phyloP scores from a whole-genome alignment of 2,329 filamentous ascomycete genomes.

The Microcyclosporella mali region DNA sequence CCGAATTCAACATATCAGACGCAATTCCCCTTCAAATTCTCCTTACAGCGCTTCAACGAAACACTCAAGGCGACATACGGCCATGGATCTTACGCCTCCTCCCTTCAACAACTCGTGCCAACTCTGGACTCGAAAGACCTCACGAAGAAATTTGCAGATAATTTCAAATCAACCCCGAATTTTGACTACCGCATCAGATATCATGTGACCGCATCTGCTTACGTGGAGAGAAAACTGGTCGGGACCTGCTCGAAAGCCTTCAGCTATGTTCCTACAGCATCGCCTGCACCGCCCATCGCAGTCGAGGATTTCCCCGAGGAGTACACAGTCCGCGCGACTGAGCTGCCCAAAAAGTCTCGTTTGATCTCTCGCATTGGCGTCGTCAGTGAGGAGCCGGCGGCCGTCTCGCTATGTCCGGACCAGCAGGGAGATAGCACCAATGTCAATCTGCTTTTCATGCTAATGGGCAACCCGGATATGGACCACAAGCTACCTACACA shows the following conservation, averaged over 20 bases:
- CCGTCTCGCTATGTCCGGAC: conserved; percentile 1
- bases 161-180: conserved; percentile 8
- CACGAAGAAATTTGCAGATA: conserved; percentile 8
- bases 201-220: conserved; percentile 8
- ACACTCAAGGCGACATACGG: neutral
- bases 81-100: neutral
- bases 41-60: conserved; percentile 2
- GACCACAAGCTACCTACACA: conserved; percentile 2
- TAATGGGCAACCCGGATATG: neutral
- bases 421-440: neutral
- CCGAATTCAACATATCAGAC: conserved; percentile 1
- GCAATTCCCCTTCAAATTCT: conserved; percentile 11
- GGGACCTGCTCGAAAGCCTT: conserved; percentile 5
- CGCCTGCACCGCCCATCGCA: conserved; percentile 1
- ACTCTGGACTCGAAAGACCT: conserved; percentile 10
- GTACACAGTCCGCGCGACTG: conserved; percentile 9
- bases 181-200: conserved; percentile 10
- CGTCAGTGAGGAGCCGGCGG: conserved; percentile 10
- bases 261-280: conserved; percentile 4
- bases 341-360: neutral
- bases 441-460: conserved; percentile 8
- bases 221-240: conserved; percentile 5
- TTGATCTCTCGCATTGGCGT: conserved; percentile 6
- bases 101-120: conserved; percentile 5
- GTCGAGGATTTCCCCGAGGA: conserved; percentile 12